Base-by-base conservation (phyloP, 306 rosid species). In the Carpinus viminea region DNA sequence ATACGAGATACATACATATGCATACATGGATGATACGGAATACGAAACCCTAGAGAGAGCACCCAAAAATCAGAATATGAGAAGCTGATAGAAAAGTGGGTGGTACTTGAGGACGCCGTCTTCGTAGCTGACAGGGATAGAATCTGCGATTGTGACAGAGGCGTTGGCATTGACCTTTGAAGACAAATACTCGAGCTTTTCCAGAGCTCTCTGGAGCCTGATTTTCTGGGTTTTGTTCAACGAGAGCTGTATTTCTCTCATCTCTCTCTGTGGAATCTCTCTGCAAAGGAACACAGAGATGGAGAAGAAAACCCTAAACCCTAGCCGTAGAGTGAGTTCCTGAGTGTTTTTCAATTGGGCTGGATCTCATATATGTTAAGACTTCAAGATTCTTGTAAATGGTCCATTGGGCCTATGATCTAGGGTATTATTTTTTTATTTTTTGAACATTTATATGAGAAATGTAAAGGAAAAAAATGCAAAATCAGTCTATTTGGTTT, bases 221-320 rank as follows among this genome's bases (percentile, higher is more conserved):
- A 91, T 78, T 88, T 90, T 95, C 91, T 95, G 98, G 46, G 98
- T 91, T 85, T 92, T 91, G 88, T 86, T 92, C 85, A 92, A 83
- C 8, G 92, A 61, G 70, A 85, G 78, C 20, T 85, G 79, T 47
- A 85, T 68, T 70, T 66, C 89, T 78, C 91, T 88, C 89, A 87
- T 85, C 28, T 12, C n/a, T 41, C 45, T 41, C 45, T 13, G 20
- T 62, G 28, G 61, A 55, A 6, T 62, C 10, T 36, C 24, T 65
- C 26, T 65, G 48, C 48, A 26, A 24, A 17, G 46, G 0, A 24
- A 18, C 64, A n/a, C 54, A 38, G 38, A 50, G 13, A 43, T 17
- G 65, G 34, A 70, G 36, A 71, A 24, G 20, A 65, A 62, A 57
- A 72, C 76, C 73, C 52, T 76, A 72, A 72, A 47, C 80, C 80